Base-by-base conservation (phyloP, 2,329 filamentous ascomycete genomes). In the Zymoseptoria crescenta region DNA sequence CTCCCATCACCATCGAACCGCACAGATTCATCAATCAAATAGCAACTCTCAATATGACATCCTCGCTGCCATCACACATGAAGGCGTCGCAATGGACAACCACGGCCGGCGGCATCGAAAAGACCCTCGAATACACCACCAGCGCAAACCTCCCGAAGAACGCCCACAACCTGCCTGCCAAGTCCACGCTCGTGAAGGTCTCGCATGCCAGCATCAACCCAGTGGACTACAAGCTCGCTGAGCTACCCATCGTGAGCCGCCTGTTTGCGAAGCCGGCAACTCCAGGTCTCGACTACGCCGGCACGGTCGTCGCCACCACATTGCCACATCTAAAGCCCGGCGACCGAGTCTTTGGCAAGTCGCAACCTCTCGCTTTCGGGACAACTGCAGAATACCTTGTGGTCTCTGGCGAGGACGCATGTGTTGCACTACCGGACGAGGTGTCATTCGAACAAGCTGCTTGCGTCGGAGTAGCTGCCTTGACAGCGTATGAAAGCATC, bases 201-300 rank as follows among this genome's bases (percentile, higher is more conserved):
- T 71, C 80, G 59, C 74, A 77, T 58, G 76, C 77, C 27, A 74
- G 80, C 24, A 68, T 87, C 63, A 88, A 87, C 68, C 67, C 66
- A 24, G 81, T 81, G 28, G 86, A 88, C 76, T 82, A 84, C 77
- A 88, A 88, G 70, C 63, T 82, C 1, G 76, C 81, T 8, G 84
- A 87, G 56, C 72, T 79, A 28, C 71, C 77, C 0, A 21, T 78
- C 2, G 57, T 81, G 19, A 49, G 70, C 1, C 73, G 75, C 3
- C 61, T 74, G 28, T 60, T 73, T 7, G 51, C 74, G 16, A 57
- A 68, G 7, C 80, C 81, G 24, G 74, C 75, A 8, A 78, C 73
- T 2, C 79, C 78, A 0, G 78, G 77, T 19, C 75, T 79, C 64
- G 83, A 85, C 67, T 78, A 82, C 62, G 75, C 75, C 65, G 82